Percentiles rank a stretch among this genome's conserved stretches.
phyloP scores from a whole-genome alignment of 176 grass and related monocot genomes.

The Miscanthus lutarioriparius region DNA sequence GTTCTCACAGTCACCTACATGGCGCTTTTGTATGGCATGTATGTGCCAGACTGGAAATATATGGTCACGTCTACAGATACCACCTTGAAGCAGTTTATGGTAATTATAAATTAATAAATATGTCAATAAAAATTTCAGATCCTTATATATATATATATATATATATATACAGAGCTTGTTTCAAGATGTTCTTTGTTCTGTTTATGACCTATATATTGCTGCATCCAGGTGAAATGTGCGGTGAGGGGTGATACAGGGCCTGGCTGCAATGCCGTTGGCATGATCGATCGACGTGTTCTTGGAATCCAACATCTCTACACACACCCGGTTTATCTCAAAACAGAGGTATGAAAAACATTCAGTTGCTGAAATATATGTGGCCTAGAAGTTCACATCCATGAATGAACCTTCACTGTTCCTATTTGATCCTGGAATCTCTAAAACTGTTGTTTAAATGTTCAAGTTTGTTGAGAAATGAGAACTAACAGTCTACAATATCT shows the following conservation, averaged over 20 bases:
- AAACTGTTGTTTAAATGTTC: not conserved
- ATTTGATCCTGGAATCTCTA: not conserved
- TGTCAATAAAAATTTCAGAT: not conserved
- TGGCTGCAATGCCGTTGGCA: conserved; percentile 74
- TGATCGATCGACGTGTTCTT: conserved; percentile 66
- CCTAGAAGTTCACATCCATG: not conserved
- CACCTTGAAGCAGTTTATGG: conserved; percentile 35
- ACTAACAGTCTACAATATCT: not conserved
- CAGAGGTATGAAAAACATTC: conserved; percentile 30
- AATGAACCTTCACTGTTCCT: not conserved
- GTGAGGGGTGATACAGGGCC: conserved; percentile 60
- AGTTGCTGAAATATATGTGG: not conserved
- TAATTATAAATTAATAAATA: not conserved
- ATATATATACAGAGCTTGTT: too few relatives aligned
- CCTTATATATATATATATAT: not conserved
- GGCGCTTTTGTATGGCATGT: conserved; percentile 49
- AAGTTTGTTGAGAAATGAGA: not conserved
- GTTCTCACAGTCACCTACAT: conserved; percentile 51
- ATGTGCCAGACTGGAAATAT: conserved; percentile 74
- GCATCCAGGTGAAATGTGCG: conserved; percentile 64
- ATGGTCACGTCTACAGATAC: conserved; percentile 20
- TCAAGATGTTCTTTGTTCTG: not conserved
- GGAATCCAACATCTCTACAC: conserved; percentile 74
- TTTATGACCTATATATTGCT: not conserved
- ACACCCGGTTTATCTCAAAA: conserved; percentile 62